phyloP scores from a whole-genome alignment of 805 yeast species.

The Candida michaelii region DNA sequence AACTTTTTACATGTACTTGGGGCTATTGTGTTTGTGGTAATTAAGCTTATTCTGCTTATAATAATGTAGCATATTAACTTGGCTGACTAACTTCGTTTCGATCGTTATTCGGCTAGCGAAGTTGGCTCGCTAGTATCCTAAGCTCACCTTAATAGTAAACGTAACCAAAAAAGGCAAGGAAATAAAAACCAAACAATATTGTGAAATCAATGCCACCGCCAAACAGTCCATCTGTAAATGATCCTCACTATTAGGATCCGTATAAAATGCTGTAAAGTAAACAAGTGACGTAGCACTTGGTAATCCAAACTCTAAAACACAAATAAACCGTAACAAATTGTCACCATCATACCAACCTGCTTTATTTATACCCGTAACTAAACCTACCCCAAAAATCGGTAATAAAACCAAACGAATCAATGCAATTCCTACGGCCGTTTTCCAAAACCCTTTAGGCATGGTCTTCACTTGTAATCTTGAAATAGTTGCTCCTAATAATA shows the following conservation, averaged over 20 bases:
- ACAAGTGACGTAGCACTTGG: constrained; percentile 90
- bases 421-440: constrained; percentile 59
- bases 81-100: no score
- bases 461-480: constrained; percentile 63
- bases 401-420: constrained; percentile 59
- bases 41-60: no score
- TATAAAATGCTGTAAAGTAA: constrained; percentile 83
- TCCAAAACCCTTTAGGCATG: constrained; percentile 72
- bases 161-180: constrained; percentile 75
- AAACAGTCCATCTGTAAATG: constrained; percentile 80
- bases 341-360: constrained; percentile 67
- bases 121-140: constrained; percentile 33
- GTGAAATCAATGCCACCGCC: constrained; percentile 71
- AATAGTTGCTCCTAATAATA: constrained; percentile 83
- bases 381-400: constrained; percentile 74
- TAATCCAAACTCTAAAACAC: constrained; percentile 71
- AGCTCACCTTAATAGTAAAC: constrained; percentile 57
- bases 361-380: constrained; percentile 54
- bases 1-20: no score
- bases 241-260: constrained; percentile 57
- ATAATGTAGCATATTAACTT: no score
- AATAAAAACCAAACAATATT: constrained; percentile 66
- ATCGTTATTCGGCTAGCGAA: no score
- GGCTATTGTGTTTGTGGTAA: no score
- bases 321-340: constrained; percentile 64